Conservation (phyloP, 495 filamentous ascomycete species). For the Pseudoneurospora amorphoporcata region DNA sequence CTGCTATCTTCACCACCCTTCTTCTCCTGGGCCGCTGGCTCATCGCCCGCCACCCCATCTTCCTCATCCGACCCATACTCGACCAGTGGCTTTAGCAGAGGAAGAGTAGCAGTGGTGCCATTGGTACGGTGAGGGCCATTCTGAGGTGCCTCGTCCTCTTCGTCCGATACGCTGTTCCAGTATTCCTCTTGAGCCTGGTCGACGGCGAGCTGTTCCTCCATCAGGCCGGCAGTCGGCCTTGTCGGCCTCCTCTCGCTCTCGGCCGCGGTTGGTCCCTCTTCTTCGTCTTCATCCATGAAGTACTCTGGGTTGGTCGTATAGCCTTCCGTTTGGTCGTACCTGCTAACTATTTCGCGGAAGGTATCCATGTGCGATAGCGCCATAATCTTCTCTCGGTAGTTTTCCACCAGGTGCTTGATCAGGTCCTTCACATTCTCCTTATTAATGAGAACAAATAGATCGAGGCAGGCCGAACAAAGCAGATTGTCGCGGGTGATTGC, state of each 20-base stretch:
- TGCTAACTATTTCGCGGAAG: slow-evolving; percentile 61
- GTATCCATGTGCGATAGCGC: slow-evolving; percentile 78
- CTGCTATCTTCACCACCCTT: slow-evolving; percentile 8
- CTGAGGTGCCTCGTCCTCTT: slow-evolving; percentile 54
- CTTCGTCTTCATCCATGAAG: slow-evolving; percentile 38
- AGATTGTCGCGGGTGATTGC: slow-evolving; percentile 96
- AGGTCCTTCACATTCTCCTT: slow-evolving; percentile 74
- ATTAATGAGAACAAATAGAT: slow-evolving; percentile 88
- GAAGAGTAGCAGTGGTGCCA: slow-evolving; percentile 30
- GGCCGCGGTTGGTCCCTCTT: slow-evolving; percentile 47
- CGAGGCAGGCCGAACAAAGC: slow-evolving; percentile 89
- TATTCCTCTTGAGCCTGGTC: slow-evolving; percentile 88
- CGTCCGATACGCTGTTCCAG: slow-evolving; percentile 77
- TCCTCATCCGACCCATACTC: slow-evolving; percentile 89
- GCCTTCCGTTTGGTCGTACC: slow-evolving; percentile 75
- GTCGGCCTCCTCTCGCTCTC: slow-evolving; percentile 41
- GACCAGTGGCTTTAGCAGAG: slow-evolving; percentile 59
- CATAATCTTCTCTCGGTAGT: slow-evolving; percentile 72
- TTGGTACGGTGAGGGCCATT: slow-evolving; percentile 22
- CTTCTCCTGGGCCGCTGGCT: slow-evolving; percentile 17
- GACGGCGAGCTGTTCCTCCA: slow-evolving; percentile 57
- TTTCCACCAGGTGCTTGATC: slow-evolving; percentile 77
- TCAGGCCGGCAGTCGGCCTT: slow-evolving; percentile 17
- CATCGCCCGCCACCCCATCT: slow-evolving; percentile 40
- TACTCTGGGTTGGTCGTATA: slow-evolving; percentile 50